Conservation (phyloP, 139 green algal genomes). For the Haematococcus lacustris region DNA sequence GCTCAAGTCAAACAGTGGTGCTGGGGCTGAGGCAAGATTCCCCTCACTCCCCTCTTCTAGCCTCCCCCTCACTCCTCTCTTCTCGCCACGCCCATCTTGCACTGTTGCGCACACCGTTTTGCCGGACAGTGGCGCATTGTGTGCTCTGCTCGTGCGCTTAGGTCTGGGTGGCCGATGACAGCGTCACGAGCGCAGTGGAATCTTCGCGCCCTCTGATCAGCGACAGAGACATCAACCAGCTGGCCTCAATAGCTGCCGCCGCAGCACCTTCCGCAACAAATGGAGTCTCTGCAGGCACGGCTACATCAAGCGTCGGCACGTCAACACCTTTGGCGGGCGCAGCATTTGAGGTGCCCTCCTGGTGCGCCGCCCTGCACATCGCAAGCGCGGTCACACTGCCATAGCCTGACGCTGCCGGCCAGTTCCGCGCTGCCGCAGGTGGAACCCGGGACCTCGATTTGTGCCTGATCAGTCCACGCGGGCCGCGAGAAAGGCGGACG, state of each 20-base stretch:
- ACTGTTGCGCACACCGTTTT: not conserved
- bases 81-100: not conserved
- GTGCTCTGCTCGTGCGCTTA: too few relatives aligned
- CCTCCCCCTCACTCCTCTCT: too few relatives aligned
- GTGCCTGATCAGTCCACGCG: not conserved
- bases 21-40: too few relatives aligned
- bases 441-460: conserved; percentile 12
- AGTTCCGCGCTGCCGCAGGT: conserved; percentile 1
- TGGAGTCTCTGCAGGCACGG: too few relatives aligned
- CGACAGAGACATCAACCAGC: conserved; percentile 16
- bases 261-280: conserved; percentile 1
- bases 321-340: not conserved
- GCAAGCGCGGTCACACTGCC: too few relatives aligned
- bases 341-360: not conserved
- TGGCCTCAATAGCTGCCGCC: conserved; percentile 13
- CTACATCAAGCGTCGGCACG: not conserved
- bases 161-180: conserved; percentile 21
- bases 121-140: not conserved
- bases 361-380: not conserved
- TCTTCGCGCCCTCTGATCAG: not conserved
- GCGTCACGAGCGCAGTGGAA: not conserved
- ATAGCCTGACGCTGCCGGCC: not conserved
- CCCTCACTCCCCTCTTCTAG: too few relatives aligned
- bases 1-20: too few relatives aligned
- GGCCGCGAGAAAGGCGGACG: conserved; percentile 14